These are phyloP conservation scores for Paratinospora sagittata DNA, from an alignment of 164 flowering plant genomes.

Conservation along the genomic window DNA sequence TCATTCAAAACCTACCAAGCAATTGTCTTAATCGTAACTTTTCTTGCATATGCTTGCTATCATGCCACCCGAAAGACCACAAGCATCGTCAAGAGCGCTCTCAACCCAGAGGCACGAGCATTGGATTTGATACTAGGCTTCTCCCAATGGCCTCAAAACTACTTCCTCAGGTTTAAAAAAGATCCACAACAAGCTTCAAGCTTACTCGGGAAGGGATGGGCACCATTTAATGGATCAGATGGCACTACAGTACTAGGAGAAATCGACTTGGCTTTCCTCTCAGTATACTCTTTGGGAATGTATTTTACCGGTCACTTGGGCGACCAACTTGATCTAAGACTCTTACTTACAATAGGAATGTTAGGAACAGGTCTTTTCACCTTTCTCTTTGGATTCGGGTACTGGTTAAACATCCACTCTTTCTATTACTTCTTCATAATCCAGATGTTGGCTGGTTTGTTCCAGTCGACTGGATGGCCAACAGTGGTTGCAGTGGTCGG, in stretches of 20 bases:
- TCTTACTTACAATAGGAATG: slow-evolving; percentile 79
- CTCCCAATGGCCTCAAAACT: slow-evolving; percentile 26
- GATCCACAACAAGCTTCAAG: slow-evolving; percentile 11
- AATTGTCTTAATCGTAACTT: slow-evolving; percentile 66
- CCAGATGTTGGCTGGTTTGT: slow-evolving; percentile 84
- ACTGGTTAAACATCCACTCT: slow-evolving; percentile 68
- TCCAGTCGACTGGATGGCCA: slow-evolving; percentile 97
- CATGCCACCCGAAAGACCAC: slow-evolving; percentile 82
- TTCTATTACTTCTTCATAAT: slow-evolving; percentile 57
- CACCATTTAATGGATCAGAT: slow-evolving; percentile 72
- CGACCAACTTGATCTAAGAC: slow-evolving; percentile 64
- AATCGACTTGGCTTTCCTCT: slow-evolving; percentile 76
- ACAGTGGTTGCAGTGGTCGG: slow-evolving; percentile 95
- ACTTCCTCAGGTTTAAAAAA: slow-evolving; percentile 12
- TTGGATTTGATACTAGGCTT: slow-evolving; percentile 12
- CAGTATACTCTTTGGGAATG: slow-evolving; percentile 70
- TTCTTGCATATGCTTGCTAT: slow-evolving; percentile 68
- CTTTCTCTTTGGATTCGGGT: slow-evolving; percentile 68
- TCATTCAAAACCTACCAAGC: slow-evolving; percentile 63
- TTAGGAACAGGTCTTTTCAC: slow-evolving; percentile 82
- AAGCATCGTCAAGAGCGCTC: slow-evolving; percentile 76
- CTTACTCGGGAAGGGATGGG: slow-evolving; percentile 59
- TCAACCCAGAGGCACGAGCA: slow-evolving; percentile 61
- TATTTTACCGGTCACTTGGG: slow-evolving; percentile 86
- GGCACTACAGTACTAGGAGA: slow-evolving; percentile 75